These are phyloP conservation scores for Discostella stelligeroides DNA, from an alignment of 108 stramenopile genomes.

Conservation along the genomic window DNA sequence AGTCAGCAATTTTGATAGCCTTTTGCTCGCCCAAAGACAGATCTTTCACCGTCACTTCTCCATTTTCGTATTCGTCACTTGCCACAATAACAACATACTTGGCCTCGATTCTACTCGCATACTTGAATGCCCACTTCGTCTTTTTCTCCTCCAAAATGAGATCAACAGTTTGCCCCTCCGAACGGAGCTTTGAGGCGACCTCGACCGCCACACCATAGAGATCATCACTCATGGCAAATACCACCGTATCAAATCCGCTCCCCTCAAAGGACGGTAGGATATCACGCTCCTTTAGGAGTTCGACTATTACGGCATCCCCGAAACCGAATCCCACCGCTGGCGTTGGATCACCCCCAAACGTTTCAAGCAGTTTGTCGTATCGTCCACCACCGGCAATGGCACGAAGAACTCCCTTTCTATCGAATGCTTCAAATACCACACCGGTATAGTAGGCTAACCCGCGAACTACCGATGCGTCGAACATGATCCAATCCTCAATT, in stretches of 20 bases:
- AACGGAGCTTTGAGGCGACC: slow-evolving; percentile 69
- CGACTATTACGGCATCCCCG: slow-evolving; percentile 98
- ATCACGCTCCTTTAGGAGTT: slow-evolving; percentile 88
- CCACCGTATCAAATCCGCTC: slow-evolving; percentile 76
- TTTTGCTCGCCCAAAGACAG: slow-evolving; percentile 68
- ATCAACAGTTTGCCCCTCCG: slow-evolving; percentile 87
- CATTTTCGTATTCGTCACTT: slow-evolving; percentile 83
- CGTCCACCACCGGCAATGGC: slow-evolving; percentile 98
- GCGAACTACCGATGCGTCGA: slow-evolving; percentile 96
- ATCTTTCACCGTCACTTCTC: slow-evolving; percentile 85
- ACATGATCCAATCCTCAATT: slow-evolving; percentile 91
- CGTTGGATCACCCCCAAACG: slow-evolving; percentile 93
- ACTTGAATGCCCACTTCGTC: slow-evolving; percentile 96
- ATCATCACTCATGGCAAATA: slow-evolving; percentile 83
- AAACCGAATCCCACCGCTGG: slow-evolving; percentile 98
- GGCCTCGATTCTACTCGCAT: slow-evolving; percentile 91
- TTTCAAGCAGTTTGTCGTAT: slow-evolving; percentile 94
- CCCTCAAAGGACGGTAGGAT: slow-evolving; percentile 88
- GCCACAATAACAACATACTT: slow-evolving; percentile 88
- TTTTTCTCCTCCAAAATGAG: slow-evolving; percentile 90
- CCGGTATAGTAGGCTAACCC: slow-evolving; percentile 98
- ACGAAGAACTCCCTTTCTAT: slow-evolving; percentile 92
- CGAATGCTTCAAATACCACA: slow-evolving; percentile 98
- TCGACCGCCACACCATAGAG: slow-evolving; percentile 65
- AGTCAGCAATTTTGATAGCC: slow-evolving; percentile 59